A percentile compares a stretch with the other conserved stretches of the same genome.
Evolutionary conservation across 495 filamentous ascomycete species (phyloP).

Genomic region (Parathielavia appendiculata): DNA sequence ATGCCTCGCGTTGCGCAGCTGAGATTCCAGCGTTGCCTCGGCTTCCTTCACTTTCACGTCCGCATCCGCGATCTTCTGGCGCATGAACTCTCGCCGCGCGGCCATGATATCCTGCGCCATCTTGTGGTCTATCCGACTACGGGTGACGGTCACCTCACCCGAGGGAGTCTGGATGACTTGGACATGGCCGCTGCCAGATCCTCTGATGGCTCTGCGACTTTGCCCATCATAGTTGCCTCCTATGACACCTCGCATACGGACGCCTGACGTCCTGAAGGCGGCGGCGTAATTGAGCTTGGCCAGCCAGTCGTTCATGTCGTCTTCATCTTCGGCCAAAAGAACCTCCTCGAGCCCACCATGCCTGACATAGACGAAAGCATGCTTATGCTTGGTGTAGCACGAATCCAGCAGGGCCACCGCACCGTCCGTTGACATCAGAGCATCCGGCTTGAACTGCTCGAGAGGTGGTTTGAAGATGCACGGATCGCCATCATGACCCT

Average conservation of each 20-base stretch:
- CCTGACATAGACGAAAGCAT: slow-evolving; percentile 88
- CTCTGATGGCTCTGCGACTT: slow-evolving; percentile 63
- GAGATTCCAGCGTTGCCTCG: slow-evolving; percentile 71
- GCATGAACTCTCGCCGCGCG: slow-evolving; percentile 75
- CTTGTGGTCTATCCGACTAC: slow-evolving; percentile 67
- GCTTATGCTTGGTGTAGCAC: slow-evolving; percentile 91
- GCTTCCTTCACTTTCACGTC: slow-evolving; percentile 71
- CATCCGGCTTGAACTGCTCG: slow-evolving; percentile 87
- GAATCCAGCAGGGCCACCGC: slow-evolving; percentile 83
- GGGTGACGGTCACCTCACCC: slow-evolving; percentile 63
- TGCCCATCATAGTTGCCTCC: slow-evolving; percentile 83
- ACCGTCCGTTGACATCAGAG: slow-evolving; percentile 83
- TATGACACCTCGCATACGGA: slow-evolving; percentile 81
- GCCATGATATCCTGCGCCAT: slow-evolving; percentile 76
- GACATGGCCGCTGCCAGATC: slow-evolving; percentile 53
- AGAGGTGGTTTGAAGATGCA: slow-evolving; percentile 86
- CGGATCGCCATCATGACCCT: slow-evolving; percentile 58
- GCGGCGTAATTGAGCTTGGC: slow-evolving; percentile 95
- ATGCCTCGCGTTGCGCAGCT: slow-evolving; percentile 88
- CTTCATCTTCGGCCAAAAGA: slow-evolving; percentile 81
- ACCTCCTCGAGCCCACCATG: slow-evolving; percentile 86
- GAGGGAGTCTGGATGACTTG: slow-evolving; percentile 62
- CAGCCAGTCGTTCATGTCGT: slow-evolving; percentile 95
- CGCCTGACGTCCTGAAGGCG: slow-evolving; percentile 86
- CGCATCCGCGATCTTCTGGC: slow-evolving; percentile 73